Evolutionary conservation across 1,284 basidiomycete genomes (phyloP).

Genomic region (Ceratobasidium sp.): DNA sequence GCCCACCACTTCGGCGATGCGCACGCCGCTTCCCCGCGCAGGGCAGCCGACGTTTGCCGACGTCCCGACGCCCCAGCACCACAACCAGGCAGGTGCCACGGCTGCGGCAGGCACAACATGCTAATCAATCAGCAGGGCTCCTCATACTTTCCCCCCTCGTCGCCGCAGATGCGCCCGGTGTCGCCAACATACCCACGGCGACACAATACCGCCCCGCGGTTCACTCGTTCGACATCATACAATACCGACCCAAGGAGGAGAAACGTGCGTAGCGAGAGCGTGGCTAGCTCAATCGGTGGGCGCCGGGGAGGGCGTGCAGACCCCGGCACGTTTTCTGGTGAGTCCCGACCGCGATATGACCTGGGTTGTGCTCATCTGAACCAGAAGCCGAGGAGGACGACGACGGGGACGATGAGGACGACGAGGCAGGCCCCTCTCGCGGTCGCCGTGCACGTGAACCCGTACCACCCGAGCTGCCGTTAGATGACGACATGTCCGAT

Average conservation of each 20-base stretch:
- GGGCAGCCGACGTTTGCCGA: slow-evolving; percentile 11
- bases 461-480: slow-evolving; percentile 18
- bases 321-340: slow-evolving; percentile 18
- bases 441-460: slow-evolving; percentile 18
- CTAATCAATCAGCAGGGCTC: slow-evolving; percentile 64
- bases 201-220: slow-evolving; percentile 53
- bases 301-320: background rate
- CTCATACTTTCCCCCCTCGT: slow-evolving; percentile 60
- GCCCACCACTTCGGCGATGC: slow-evolving; percentile 2
- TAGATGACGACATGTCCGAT: slow-evolving; percentile 39
- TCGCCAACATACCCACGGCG: slow-evolving; percentile 65
- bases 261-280: slow-evolving; percentile 36
- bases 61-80: slow-evolving; percentile 26
- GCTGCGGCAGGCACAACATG: slow-evolving; percentile 51
- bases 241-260: slow-evolving; percentile 16
- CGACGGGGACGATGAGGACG: slow-evolving; percentile 50
- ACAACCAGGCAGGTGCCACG: slow-evolving; percentile 13
- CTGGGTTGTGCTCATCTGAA: slow-evolving; percentile 2
- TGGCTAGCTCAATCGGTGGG: slow-evolving; percentile 26
- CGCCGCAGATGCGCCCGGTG: slow-evolving; percentile 45
- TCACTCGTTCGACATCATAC: slow-evolving; percentile 19
- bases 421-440: slow-evolving; percentile 50
- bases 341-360: slow-evolving; percentile 19
- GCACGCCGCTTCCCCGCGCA: slow-evolving; percentile 19
- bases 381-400: slow-evolving; percentile 46